Evolutionary conservation across 2,329 filamentous ascomycete species (phyloP), one percentile per base, ranked within the genome.

Genomic region (Ceratocystis huliohia): DNA sequence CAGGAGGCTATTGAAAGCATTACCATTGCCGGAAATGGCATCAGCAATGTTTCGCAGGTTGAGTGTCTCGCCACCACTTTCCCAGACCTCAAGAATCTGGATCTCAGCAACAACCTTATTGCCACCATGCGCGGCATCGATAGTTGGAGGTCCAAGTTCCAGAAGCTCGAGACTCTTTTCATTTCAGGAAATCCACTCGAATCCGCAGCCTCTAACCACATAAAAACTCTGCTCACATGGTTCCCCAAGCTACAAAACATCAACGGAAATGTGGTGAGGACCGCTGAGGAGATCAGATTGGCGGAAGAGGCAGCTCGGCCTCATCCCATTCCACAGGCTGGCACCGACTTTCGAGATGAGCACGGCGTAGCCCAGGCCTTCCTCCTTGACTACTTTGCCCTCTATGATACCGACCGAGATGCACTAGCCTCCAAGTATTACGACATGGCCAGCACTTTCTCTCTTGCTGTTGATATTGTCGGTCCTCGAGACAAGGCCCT

Each of bases 51-150:
- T 46, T 74, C 79, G 22, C 82, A 87, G 65, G 87, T 97, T 63
- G 89, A 87, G 64, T 81, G 85, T 0, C 81, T 97, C 1, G 85
- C 90, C 8, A 82, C 84, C 64, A 91, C 89, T 0, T 89, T 97
- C 65, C 91, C 92, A 0, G 88, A 92, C 69, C 79, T 97, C 68
- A 87, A 90, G 73, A 92, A 96, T 70, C 84, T 99, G 13, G 93
- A 96, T 70, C 82, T 97, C 30, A 94, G 90, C 65, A 84, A 87
- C 73, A 97, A 97, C 76, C 83, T 86, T 50, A 84, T 99, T 71
- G 79, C 81, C 67, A 84, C 83, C 64, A 75, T 91, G 63, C 83
- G 85, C 66, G 82, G 83, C 8, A 75, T 99, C 61, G 82, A 85
- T 64, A 82, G 80, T 41, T 96, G 91, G 91, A 87, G 87, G 68